Base-by-base conservation (phyloP, 495 filamentous ascomycete species). In the Sphaerosporella brunnea region DNA sequence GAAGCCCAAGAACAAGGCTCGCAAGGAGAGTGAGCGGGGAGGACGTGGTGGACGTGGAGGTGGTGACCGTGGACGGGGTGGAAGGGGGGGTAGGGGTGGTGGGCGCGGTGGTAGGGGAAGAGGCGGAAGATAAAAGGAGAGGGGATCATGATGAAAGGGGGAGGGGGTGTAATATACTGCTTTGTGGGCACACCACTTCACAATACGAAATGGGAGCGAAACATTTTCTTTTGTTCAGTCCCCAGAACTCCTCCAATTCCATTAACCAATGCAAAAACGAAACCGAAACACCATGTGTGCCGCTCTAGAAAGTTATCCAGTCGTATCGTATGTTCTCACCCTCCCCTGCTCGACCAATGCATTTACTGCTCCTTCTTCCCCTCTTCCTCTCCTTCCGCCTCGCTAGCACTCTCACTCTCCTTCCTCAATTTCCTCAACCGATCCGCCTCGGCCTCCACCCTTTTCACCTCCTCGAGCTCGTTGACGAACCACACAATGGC, bases 1-100 rank as follows among this genome's bases (percentile, higher is more conserved):
- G 25, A 97, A 97, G 69, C 88, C 90, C 41, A 96, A 96, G 78
- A 96, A 97, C 66, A 96, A 96, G 76, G 88, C 90, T 23, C 71
- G 90, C 59, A 97, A 97, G 71, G 92, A 97, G 66, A 68, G 53
- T 5, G 70, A 77, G 23, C 81, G 82, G 54, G 67, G 75, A 45
- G 78, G 79, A 19, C 67, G 69, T 19, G 68, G 77, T 13, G 72
- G 77, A 51, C 74, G 77, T 38, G 66, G 73, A 24, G 67, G 80
- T 47, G 68, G 70, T 51, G 60, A 70, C 40, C 66, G 71, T 63
- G 70, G 72, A 28, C 73, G 80, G 25, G 69, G 81, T 52, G 80
- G 81, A 26, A 67, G 78, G 45, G 72, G 76, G 23, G 41, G 41
- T 9, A 13, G 41, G 3, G 41, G 41, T 15, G 36, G 36, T 21